Base-by-base conservation (phyloP, 83 land plant species). In the Thuja plicata region DNA sequence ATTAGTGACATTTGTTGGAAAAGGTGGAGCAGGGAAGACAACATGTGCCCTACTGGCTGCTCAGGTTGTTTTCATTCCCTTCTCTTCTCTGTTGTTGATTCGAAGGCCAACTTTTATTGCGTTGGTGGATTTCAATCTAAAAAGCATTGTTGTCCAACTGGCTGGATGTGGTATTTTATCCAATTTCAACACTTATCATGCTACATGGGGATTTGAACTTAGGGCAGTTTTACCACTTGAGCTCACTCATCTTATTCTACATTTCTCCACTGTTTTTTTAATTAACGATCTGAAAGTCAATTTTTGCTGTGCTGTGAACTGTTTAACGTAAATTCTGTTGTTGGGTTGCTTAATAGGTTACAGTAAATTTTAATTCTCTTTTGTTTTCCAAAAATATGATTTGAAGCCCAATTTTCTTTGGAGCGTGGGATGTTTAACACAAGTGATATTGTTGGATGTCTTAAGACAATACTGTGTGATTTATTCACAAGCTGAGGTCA, bases 11-110 rank as follows among this genome's bases (percentile, higher is more conserved):
- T 94, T 97, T 77, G 77, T 97, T 62, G 99, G 99, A 7, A 97
- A 97, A 91, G 99, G 99, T 15, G 99, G 99, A 41, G 91, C 95
- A 19, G 99, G 99, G 40, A 97, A 97, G 92, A 96, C 99, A 86
- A 92, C 96, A 45, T 90, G 95, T 50, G 93, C 98, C n/a, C 90
- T 96, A 45, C 87, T 97, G 34, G 98, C 98, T 37, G 99, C 99
- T 85, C 96, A 97, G 97, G 99, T 97, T 87, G 48, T 17, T 21
- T 35, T 76, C 41, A 16, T 19, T 57, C 55, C 32, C 1, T 10
- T 30, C 9, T 21, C 87, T 34, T 15, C 24, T 34, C 21, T 48
- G 13, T 46, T 24, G 17, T 41, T 66, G n/a, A 34, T 57, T 50
- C 24, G 37, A 52, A 54, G 5, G 46, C 57, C 43, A 17, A 17